phyloP scores from a whole-genome alignment of 164 flowering plant genomes.

The Cinnamomum chago region DNA sequence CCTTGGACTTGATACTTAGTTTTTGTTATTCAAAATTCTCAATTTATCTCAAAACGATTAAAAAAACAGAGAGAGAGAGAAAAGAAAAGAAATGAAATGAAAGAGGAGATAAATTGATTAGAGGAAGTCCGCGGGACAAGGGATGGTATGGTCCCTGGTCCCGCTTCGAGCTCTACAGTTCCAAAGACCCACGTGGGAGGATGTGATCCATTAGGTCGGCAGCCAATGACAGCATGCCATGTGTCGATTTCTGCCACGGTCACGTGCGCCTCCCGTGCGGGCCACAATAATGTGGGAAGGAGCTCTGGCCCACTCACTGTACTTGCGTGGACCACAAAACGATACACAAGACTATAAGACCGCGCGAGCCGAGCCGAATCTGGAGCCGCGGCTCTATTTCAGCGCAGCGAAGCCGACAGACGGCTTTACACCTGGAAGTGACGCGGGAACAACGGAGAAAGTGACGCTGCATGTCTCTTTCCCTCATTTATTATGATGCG shows the following conservation, averaged over 20 bases:
- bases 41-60: too few relatives aligned
- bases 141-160: background rate
- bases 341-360: too few relatives aligned
- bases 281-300: background rate
- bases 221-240: background rate
- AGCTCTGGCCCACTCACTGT: background rate
- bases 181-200: conserved; percentile 5
- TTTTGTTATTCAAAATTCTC: too few relatives aligned
- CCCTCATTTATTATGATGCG: background rate
- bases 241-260: background rate
- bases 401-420: background rate
- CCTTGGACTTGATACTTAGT: too few relatives aligned
- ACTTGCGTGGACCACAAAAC: background rate
- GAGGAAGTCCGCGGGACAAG: background rate
- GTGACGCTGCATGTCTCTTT: conserved; percentile 1
- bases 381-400: background rate
- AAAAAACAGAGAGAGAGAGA: too few relatives aligned
- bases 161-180: conserved; percentile 1
- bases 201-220: background rate
- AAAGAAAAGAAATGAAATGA: too few relatives aligned
- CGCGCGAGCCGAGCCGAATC: background rate
- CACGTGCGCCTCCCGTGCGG: conserved; percentile 7
- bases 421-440: conserved; percentile 2
- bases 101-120: background rate
- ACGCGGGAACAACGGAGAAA: background rate